Percentiles rank a stretch among this genome's conserved stretches.
phyloP scores from a whole-genome alignment of 805 yeast species.

The Cyberlindnera suaveolens region DNA sequence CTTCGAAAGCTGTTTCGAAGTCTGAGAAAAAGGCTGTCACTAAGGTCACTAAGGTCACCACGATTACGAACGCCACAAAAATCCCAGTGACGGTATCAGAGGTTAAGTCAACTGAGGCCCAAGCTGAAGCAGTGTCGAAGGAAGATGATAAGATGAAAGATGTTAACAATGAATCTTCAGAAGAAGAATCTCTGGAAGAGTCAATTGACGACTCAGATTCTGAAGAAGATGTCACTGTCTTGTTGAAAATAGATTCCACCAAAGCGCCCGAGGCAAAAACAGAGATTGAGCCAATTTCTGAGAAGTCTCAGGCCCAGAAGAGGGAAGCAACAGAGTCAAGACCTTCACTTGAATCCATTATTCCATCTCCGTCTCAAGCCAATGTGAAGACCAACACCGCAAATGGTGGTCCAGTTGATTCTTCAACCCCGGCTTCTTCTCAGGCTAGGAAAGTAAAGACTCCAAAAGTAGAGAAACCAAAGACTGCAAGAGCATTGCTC shows the following conservation, averaged over 20 bases:
- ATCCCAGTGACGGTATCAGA: background rate
- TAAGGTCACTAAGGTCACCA: background rate
- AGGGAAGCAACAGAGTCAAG: too few species aligned
- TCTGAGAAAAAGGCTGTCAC: background rate
- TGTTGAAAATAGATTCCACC: too few species aligned
- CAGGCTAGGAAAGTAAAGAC: background rate
- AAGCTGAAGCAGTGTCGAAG: conserved; percentile 4
- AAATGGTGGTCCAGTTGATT: background rate
- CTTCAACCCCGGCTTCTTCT: background rate
- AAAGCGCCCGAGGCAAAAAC: too few species aligned
- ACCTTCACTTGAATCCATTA: too few species aligned
- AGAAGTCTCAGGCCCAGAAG: too few species aligned
- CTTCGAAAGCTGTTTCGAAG: background rate
- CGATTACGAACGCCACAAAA: background rate
- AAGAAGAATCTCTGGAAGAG: too few species aligned
- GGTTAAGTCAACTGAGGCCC: background rate
- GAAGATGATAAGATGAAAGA: background rate
- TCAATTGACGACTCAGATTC: too few species aligned
- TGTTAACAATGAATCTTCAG: too few species aligned
- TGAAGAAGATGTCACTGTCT: too few species aligned
- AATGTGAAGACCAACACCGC: too few species aligned
- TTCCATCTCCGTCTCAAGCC: background rate
- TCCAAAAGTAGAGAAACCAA: background rate
- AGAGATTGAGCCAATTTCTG: too few species aligned
- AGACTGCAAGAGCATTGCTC: background rate